Evolutionary conservation across 768 basidiomycete genomes (phyloP), one percentile per base, ranked within the genome.

Genomic region (Lactarius vividus): DNA sequence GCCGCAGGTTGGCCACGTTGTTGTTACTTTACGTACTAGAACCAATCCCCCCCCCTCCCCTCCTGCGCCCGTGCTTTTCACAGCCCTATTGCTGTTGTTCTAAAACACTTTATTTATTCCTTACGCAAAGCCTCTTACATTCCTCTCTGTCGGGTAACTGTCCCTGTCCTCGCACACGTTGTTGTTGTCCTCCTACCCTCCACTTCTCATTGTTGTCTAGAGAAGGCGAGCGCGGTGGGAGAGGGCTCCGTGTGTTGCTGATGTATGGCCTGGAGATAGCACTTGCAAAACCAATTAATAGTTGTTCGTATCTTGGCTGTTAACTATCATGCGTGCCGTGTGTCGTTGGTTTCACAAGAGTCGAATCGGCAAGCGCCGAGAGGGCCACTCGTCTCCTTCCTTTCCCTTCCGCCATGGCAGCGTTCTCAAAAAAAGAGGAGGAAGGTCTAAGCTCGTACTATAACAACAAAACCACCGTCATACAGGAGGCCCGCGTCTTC

Each of bases 401-500:
- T 20, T 52, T n/a, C 16, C 31, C 29, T 20, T 52, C 35, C 16
- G 80, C 78, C 74, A 85, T 91, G 86, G 84, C 88, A 71, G 88
- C 92, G 78, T 82, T 84, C 73, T 93, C 89, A 71, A 98, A 98
- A 83, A 96, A 96, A 82, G 96, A 98, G 79, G 96, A 98, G 74
- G 96, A 97, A 81, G 89, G 92, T 61, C 86, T 97, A 72, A 94
- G 91, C 81, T 85, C 88, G 60, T 96, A 91, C 77, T 92, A 93
- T 77, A 94, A 94, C 80, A 96, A 98, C 83, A 98, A 98, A 79
- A 96, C 94, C 26, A 97, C 96, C 1, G 91, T 98, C 70, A 91
- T 98, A 71, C 97, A 98, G 77, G 97, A 99, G 77, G 96, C 97
- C 66, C 88, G 97, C 71, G 91, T 95, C 65, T 99, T 99, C 88